phyloP scores from a whole-genome alignment of 202 grass and related monocot genomes.

The Eragrostis tef region DNA sequence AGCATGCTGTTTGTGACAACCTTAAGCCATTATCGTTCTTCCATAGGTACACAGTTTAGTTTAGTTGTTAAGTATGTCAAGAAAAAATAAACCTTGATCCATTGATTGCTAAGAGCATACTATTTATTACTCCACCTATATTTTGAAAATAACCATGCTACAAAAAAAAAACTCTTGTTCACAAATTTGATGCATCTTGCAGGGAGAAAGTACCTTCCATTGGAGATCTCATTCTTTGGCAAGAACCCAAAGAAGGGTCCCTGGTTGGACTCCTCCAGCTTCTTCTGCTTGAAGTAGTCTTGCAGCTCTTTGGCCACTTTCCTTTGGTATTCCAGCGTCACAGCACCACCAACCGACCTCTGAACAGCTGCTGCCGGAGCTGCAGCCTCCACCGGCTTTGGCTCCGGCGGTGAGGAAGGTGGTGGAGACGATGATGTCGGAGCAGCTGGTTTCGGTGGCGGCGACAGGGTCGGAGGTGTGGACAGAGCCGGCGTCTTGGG shows the following conservation, averaged over 20 bases:
- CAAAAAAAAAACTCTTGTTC: neutral
- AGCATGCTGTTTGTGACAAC: conserved; percentile 29
- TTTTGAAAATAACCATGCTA: neutral
- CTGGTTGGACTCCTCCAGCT: conserved; percentile 79
- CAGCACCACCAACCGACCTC: conserved; percentile 44
- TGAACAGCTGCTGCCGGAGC: conserved; percentile 30
- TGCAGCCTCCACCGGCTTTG: conserved; percentile 22
- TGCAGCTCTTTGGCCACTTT: conserved; percentile 97
- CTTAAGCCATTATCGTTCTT: conserved; percentile 24
- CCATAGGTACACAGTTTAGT: conserved; percentile 15
- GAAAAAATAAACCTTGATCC: neutral
- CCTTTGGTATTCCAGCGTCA: conserved; percentile 97
- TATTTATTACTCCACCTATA: neutral
- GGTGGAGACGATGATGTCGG: conserved; percentile 44
- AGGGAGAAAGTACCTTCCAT: conserved; percentile 83
- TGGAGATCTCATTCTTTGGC: conserved; percentile 85
- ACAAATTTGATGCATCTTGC: conserved; percentile 34
- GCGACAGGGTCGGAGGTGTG: conserved; percentile 63
- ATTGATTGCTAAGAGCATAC: neutral
- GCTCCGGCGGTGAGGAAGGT: conserved; percentile 31
- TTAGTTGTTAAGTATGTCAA: conserved; percentile 12
- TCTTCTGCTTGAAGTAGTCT: conserved; percentile 98
- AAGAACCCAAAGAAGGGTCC: conserved; percentile 88
- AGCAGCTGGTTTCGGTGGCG: conserved; percentile 47
- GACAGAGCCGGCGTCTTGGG: conserved; percentile 54